phyloP scores from a whole-genome alignment of 768 basidiomycete species.

The Amanita molliuscula region DNA sequence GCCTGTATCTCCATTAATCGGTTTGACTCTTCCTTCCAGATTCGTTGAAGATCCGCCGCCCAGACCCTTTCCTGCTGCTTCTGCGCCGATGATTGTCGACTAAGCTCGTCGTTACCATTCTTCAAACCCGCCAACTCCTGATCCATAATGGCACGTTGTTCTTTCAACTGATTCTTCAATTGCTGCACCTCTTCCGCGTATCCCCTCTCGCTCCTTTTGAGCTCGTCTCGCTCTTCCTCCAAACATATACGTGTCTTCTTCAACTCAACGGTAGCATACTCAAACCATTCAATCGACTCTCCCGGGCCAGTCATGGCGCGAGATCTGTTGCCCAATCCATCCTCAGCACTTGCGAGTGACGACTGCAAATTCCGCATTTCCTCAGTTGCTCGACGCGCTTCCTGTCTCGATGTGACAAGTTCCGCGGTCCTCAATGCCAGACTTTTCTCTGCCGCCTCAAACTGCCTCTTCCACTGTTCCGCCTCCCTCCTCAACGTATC shows the following conservation, averaged over 20 bases:
- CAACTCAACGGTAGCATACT: neutral
- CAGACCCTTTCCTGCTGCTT: neutral
- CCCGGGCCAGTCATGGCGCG: neutral
- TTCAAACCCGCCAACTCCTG: neutral
- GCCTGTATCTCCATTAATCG: neutral
- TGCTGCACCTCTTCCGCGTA: neutral
- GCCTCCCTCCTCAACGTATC: conserved; percentile 10
- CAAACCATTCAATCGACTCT: neutral
- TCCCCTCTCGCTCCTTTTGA: neutral
- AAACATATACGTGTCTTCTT: neutral
- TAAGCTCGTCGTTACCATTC: neutral
- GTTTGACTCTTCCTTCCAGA: neutral
- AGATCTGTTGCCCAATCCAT: neutral
- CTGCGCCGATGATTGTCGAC: neutral
- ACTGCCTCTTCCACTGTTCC: conserved; percentile 8
- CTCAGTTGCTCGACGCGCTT: neutral
- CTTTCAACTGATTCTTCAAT: neutral
- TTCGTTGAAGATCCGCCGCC: neutral
- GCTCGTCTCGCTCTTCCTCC: neutral
- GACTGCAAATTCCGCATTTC: neutral
- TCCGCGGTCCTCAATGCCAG: conserved; percentile 2
- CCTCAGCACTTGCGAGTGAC: neutral
- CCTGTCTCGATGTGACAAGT: neutral
- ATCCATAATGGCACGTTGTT: neutral
- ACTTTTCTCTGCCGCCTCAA: conserved; percentile 9